phyloP scores from a whole-genome alignment of 768 basidiomycete species.

The Pleurotus ostreatus region DNA sequence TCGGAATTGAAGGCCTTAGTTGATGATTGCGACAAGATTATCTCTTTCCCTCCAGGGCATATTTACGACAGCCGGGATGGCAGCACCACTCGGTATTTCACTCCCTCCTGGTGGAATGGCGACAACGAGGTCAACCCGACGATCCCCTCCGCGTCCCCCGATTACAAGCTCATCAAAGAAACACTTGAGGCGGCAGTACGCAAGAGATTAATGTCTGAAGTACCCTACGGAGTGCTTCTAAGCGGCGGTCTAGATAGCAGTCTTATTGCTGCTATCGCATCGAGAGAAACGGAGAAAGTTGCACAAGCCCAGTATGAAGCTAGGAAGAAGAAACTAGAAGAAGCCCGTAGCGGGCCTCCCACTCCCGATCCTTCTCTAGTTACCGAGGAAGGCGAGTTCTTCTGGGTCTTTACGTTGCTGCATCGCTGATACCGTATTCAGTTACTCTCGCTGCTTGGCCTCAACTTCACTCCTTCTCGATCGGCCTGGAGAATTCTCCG shows the following conservation, averaged over 20 bases:
- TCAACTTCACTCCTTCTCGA: slow-evolving; percentile 94
- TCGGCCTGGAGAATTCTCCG: slow-evolving; percentile 92
- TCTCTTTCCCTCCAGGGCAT: slow-evolving; percentile 96
- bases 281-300: slow-evolving; percentile 91
- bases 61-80: slow-evolving; percentile 85
- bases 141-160: slow-evolving; percentile 56
- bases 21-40: slow-evolving; percentile 91
- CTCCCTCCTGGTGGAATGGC: slow-evolving; percentile 87
- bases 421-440: slow-evolving; percentile 21
- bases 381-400: slow-evolving; percentile 49
- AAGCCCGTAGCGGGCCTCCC: slow-evolving; percentile 50
- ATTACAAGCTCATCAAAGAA: slow-evolving; percentile 71
- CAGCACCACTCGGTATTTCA: slow-evolving; percentile 79
- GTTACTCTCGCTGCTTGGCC: slow-evolving; percentile 88
- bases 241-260: slow-evolving; percentile 95
- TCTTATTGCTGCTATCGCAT: slow-evolving; percentile 92
- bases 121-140: slow-evolving; percentile 60
- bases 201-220: slow-evolving; percentile 97
- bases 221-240: slow-evolving; percentile 94
- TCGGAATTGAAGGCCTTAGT: slow-evolving; percentile 92
- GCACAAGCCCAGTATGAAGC: slow-evolving; percentile 72
- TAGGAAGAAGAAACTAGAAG: slow-evolving; percentile 57
- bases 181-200: slow-evolving; percentile 87
- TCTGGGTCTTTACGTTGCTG: not conserved
- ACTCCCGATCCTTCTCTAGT: slow-evolving; percentile 38